Percentiles rank a stretch among this genome's conserved stretches.
Evolutionary conservation across 176 grass and related monocot genomes (phyloP).

Genomic region (barley (Hordeum vulgare)): DNA sequence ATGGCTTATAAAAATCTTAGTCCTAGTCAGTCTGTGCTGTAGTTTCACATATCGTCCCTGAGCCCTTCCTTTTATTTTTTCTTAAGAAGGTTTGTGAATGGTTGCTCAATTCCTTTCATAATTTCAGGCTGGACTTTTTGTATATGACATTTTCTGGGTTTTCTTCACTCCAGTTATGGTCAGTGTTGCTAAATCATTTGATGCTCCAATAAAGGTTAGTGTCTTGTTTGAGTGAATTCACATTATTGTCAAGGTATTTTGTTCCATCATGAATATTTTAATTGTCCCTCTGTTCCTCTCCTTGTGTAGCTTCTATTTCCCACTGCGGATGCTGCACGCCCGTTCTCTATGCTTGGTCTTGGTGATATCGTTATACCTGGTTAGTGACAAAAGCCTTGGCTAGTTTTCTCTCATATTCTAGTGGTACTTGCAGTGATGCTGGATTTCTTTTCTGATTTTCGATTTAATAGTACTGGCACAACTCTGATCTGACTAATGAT

Average conservation of each 20-base stretch:
- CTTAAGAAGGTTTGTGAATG: background rate
- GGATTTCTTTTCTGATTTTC: background rate
- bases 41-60: background rate
- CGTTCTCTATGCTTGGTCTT: conserved; percentile 98
- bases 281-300: background rate
- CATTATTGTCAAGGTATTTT: background rate
- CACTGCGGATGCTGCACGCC: conserved; percentile 64
- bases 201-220: conserved; percentile 95
- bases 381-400: conserved; percentile 10
- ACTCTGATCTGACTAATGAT: background rate
- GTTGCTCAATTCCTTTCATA: background rate
- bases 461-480: background rate
- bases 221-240: background rate
- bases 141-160: conserved; percentile 98
- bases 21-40: conserved; percentile 1
- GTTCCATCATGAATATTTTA: background rate
- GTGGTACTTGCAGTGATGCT: background rate
- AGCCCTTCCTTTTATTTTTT: background rate
- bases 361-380: conserved; percentile 98
- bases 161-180: conserved; percentile 99
- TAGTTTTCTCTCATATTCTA: background rate
- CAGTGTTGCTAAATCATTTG: conserved; percentile 99
- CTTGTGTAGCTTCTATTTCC: conserved; percentile 80
- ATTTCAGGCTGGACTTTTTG: conserved; percentile 70
- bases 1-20: background rate